Percentiles rank a stretch among this genome's conserved stretches.
phyloP scores from a whole-genome alignment of 2,329 filamentous ascomycete species.

The Phaeosphaeria sp. region DNA sequence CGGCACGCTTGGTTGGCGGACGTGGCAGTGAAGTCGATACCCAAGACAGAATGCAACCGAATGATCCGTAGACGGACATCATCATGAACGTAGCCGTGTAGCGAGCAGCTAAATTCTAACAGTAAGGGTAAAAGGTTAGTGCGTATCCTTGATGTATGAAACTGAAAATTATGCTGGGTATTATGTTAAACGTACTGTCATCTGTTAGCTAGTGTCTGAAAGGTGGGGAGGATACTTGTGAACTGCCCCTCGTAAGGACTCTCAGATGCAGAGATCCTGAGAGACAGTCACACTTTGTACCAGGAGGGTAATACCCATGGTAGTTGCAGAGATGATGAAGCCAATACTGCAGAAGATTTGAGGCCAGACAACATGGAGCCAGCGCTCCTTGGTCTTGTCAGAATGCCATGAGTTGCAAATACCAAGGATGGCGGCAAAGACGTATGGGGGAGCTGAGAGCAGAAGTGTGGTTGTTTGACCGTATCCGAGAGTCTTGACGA shows the following conservation, averaged over 20 bases:
- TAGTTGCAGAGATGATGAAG: conserved; percentile 61
- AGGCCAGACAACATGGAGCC: conserved; percentile 48
- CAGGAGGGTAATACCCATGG: no score
- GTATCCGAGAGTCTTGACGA: conserved; percentile 65
- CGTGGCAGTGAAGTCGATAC: conserved; percentile 47
- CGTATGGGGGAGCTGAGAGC: conserved; percentile 63
- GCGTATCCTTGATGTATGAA: no score
- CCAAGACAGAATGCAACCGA: conserved; percentile 20
- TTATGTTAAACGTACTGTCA: no score
- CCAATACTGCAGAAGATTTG: conserved; percentile 59
- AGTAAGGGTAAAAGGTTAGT: no score
- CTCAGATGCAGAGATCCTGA: no score
- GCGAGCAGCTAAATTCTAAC: conserved; percentile 52
- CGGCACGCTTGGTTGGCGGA: conserved; percentile 63
- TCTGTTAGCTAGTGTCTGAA: no score
- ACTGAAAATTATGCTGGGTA: no score
- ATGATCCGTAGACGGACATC: conserved; percentile 14
- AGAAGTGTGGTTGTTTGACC: conserved; percentile 59
- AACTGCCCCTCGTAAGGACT: no score
- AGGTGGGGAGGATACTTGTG: no score
- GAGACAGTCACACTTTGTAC: no score
- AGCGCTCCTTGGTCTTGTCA: conserved; percentile 49
- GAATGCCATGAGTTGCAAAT: conserved; percentile 49
- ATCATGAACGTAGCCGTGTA: conserved; percentile 18
- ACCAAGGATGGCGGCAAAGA: conserved; percentile 10